These are phyloP conservation scores for Coleophoma eucalyptorum DNA, from an alignment of 2,329 filamentous ascomycete genomes.

Conservation along the genomic window DNA sequence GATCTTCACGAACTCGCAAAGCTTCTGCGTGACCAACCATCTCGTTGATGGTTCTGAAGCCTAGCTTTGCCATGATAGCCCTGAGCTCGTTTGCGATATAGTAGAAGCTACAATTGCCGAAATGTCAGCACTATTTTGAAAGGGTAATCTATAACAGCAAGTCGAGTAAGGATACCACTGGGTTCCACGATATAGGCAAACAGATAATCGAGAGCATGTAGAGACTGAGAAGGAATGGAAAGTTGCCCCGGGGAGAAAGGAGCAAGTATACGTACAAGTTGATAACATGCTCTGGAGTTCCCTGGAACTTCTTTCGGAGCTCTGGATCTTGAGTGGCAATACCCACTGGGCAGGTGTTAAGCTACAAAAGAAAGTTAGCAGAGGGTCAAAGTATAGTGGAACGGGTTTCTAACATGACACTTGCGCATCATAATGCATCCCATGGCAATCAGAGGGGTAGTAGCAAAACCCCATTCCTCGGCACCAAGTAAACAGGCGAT, in stretches of 20 bases:
- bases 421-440: conserved; percentile 95
- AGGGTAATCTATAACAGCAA: no score
- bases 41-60: conserved; percentile 93
- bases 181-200: no score
- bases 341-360: conserved; percentile 84
- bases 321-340: conserved; percentile 96
- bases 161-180: no score
- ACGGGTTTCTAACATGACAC: conserved; percentile 41
- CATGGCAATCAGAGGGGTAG: conserved; percentile 92
- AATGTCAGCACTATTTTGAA: no score
- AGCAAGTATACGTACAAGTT: conserved; percentile 68
- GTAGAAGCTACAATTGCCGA: conserved; percentile 46
- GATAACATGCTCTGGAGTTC: conserved; percentile 92
- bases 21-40: conserved; percentile 94
- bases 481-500: conserved; percentile 93
- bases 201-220: neutral
- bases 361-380: conserved; percentile 21
- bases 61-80: conserved; percentile 94
- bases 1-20: conserved; percentile 81
- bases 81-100: conserved; percentile 94
- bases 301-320: conserved; percentile 87
- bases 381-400: conserved; percentile 1
- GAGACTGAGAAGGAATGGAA: neutral
- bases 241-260: neutral
- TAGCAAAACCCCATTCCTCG: conserved; percentile 98